Evolutionary conservation across 768 basidiomycete species (phyloP).

Genomic region (Sarcomyxa edulis): DNA sequence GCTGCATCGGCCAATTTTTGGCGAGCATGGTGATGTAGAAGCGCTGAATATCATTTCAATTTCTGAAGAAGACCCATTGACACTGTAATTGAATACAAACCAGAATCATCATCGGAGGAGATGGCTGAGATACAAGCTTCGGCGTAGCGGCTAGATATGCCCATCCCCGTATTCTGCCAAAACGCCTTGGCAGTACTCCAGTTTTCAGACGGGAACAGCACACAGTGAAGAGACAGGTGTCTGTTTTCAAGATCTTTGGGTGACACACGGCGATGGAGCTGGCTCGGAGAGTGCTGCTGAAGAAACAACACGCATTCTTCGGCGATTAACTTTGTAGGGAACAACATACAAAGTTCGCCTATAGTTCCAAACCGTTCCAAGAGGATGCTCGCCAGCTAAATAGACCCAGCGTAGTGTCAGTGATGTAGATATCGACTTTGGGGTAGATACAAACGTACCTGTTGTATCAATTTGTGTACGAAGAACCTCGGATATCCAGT

Average conservation of each 20-base stretch:
- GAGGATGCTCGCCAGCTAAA: constrained; percentile 58
- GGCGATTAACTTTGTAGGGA: constrained; percentile 52
- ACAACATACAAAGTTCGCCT: constrained; percentile 59
- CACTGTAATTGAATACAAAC: too few species aligned
- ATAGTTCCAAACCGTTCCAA: constrained; percentile 52
- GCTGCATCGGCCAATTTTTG: constrained; percentile 4
- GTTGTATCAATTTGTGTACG: constrained; percentile 61
- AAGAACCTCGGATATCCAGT: constrained; percentile 80
- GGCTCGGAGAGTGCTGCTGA: constrained; percentile 29
- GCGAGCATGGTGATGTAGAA: constrained; percentile 8
- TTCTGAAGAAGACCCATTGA: too few species aligned
- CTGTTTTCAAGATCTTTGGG: constrained; percentile 17
- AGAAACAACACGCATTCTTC: constrained; percentile 56
- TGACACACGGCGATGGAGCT: constrained; percentile 35
- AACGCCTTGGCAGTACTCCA: constrained; percentile 58
- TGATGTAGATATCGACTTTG: not conserved
- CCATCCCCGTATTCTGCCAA: constrained; percentile 78
- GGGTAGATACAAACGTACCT: constrained; percentile 34
- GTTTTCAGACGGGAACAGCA: constrained; percentile 47
- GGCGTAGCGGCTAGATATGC: constrained; percentile 65
- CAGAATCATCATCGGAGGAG: constrained; percentile 26
- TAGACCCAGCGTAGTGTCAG: not conserved
- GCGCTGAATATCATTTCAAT: too few species aligned
- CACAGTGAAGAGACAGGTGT: constrained; percentile 52
- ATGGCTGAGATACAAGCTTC: constrained; percentile 59